A percentile compares a stretch with the other conserved stretches of the same genome.
phyloP scores from a whole-genome alignment of 2,329 filamentous ascomycete genomes.

The Colletotrichum falcatum region DNA sequence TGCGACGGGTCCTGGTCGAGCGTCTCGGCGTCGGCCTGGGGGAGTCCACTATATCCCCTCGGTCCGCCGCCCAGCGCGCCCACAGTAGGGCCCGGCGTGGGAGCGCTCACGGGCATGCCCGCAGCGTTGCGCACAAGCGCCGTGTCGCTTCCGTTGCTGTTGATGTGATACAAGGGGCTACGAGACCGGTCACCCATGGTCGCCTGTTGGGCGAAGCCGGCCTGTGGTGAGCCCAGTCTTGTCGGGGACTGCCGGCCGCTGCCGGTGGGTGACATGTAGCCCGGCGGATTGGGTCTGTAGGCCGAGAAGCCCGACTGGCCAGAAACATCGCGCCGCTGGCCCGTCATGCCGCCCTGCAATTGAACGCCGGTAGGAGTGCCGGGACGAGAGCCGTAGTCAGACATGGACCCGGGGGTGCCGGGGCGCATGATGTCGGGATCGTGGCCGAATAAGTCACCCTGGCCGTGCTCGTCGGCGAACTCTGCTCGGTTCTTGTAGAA shows the following conservation, averaged over 20 bases:
- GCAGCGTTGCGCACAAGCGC: conserved; percentile 67
- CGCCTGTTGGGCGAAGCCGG: conserved; percentile 35
- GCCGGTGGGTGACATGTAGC: conserved; percentile 42
- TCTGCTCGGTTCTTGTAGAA: conserved; percentile 92
- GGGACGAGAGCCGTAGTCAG: conserved; percentile 60
- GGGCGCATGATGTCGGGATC: conserved; percentile 70
- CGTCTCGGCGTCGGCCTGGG: conserved; percentile 62
- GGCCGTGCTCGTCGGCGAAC: conserved; percentile 89
- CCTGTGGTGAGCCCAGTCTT: conserved; percentile 26
- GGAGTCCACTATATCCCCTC: conserved; percentile 69
- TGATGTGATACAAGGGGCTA: conserved; percentile 61
- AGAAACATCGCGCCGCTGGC: conserved; percentile 23
- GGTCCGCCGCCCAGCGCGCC: conserved; percentile 70
- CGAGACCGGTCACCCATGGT: conserved; percentile 48
- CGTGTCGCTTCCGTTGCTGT: conserved; percentile 65
- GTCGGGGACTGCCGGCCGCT: conserved; percentile 36
- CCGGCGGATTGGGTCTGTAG: conserved; percentile 34
- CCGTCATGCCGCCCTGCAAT: conserved; percentile 49
- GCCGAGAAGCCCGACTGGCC: conserved; percentile 42
- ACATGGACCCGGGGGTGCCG: conserved; percentile 69
- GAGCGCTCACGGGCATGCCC: conserved; percentile 59
- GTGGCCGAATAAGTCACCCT: conserved; percentile 74
- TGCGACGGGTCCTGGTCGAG: conserved; percentile 57
- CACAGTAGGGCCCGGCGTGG: conserved; percentile 56
- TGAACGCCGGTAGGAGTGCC: conserved; percentile 59